phyloP scores from a whole-genome alignment of 179 eudicot genomes.

The Heliamphora pulchella region DNA sequence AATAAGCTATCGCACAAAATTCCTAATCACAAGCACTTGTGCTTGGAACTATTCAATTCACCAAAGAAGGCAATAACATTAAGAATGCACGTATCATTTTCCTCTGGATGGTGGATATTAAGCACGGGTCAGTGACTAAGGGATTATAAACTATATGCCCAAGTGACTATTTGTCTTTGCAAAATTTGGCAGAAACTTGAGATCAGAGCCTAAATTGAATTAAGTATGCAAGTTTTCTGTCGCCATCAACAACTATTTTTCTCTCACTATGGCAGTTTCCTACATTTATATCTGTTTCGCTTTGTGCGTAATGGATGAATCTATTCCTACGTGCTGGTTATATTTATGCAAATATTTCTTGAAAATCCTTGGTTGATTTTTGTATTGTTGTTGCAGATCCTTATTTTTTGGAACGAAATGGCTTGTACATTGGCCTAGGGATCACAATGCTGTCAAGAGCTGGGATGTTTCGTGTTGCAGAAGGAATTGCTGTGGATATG shows the following conservation, averaged over 20 bases:
- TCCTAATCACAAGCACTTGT: too few species aligned
- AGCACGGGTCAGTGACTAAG: too few species aligned
- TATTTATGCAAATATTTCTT: background rate
- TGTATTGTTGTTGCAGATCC: constrained; percentile 41
- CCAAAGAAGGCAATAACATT: too few species aligned
- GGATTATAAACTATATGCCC: too few species aligned
- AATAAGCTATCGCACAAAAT: too few species aligned
- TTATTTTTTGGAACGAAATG: constrained; percentile 59
- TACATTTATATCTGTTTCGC: background rate
- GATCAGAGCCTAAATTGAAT: background rate
- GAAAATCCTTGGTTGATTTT: background rate
- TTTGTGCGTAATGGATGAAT: background rate
- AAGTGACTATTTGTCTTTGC: too few species aligned
- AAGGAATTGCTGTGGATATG: constrained; percentile 79
- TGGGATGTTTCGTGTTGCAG: constrained; percentile 65
- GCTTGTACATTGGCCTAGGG: constrained; percentile 87
- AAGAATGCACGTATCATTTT: too few species aligned
- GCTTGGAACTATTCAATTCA: too few species aligned
- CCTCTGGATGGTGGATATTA: too few species aligned
- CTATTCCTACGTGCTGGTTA: background rate
- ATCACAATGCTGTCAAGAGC: constrained; percentile 76
- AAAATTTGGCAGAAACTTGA: background rate
- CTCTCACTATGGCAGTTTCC: background rate
- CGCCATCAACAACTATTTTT: background rate
- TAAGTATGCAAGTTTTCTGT: background rate